Conservation (phyloP, 148 eudicot species). For the Rhododendron ferrugineum region DNA sequence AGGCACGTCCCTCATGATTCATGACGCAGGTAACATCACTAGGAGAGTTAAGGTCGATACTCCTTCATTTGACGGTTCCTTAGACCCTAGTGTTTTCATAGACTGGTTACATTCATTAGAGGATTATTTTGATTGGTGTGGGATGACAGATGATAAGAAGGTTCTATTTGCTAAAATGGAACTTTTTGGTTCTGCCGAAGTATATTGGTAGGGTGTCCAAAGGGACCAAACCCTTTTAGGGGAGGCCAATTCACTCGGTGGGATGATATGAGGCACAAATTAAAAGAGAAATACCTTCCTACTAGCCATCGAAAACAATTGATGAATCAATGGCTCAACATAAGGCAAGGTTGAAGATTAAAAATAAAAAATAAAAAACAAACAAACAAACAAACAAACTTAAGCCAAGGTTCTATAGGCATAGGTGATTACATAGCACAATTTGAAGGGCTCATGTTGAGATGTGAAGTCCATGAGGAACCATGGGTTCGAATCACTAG, state of each 20-base stretch:
- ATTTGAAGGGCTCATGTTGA: not conserved
- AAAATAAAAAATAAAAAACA: no score
- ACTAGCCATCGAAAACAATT: not conserved
- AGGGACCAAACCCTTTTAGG: not conserved
- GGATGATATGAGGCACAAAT: not conserved
- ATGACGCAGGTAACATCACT: not conserved
- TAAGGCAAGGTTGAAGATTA: not conserved
- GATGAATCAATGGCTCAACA: not conserved
- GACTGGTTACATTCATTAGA: not conserved
- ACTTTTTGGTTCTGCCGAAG: not conserved
- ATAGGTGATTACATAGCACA: not conserved
- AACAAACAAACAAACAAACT: no score
- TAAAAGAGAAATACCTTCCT: not conserved
- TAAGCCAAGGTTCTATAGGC: not conserved
- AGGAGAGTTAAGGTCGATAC: not conserved
- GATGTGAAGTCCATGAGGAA: not conserved
- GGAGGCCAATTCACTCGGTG: not conserved
- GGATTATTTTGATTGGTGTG: not conserved
- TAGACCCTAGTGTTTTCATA: not conserved
- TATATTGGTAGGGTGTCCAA: no score
- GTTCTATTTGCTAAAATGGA: not conserved
- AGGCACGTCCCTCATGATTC: not conserved
- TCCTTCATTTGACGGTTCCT: not conserved
- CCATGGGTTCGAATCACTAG: not conserved
- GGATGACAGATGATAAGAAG: not conserved